Percentiles rank a stretch among this genome's conserved stretches.
Conservation (phyloP, 208 protist genomes). For the Trypanosoma rangeli region DNA sequence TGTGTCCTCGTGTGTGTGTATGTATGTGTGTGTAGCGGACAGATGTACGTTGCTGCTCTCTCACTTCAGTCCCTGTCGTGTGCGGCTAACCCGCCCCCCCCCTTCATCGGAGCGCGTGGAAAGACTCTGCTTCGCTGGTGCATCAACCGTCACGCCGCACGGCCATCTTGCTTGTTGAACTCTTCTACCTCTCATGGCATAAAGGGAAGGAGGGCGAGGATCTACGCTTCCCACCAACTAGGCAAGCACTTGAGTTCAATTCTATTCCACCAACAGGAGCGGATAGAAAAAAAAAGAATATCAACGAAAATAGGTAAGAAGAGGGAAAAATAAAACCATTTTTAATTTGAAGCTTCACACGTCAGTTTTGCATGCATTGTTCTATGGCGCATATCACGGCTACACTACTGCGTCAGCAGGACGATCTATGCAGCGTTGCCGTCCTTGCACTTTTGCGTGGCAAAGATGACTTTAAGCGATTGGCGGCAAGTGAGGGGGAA, state of each 20-base stretch:
- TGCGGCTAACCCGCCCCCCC: too few species aligned
- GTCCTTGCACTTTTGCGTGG: conserved; percentile 57
- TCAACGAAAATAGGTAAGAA: background rate
- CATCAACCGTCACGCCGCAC: too few species aligned
- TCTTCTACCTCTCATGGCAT: background rate
- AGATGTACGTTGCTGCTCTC: background rate
- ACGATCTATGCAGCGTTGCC: conserved; percentile 77
- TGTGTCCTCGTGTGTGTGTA: background rate
- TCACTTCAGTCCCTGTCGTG: too few species aligned
- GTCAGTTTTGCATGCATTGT: background rate
- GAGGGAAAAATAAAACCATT: too few species aligned
- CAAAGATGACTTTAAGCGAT: conserved; percentile 48
- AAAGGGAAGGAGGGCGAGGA: background rate
- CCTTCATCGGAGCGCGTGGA: too few species aligned
- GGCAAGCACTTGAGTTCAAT: conserved; percentile 14
- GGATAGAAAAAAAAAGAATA: background rate
- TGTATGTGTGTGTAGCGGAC: too few species aligned
- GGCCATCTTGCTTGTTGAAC: background rate
- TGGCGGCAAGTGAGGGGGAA: conserved; percentile 68
- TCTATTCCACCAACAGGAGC: background rate
- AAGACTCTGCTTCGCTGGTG: too few species aligned
- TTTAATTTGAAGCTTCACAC: background rate
- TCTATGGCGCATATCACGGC: conserved; percentile 33
- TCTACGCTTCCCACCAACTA: background rate
- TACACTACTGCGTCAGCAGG: conserved; percentile 66